Percentiles rank a stretch among this genome's conserved stretches.
These are phyloP conservation scores for Sungouiella thailandica DNA, from an alignment of 805 yeast species.

Conservation along the genomic window DNA sequence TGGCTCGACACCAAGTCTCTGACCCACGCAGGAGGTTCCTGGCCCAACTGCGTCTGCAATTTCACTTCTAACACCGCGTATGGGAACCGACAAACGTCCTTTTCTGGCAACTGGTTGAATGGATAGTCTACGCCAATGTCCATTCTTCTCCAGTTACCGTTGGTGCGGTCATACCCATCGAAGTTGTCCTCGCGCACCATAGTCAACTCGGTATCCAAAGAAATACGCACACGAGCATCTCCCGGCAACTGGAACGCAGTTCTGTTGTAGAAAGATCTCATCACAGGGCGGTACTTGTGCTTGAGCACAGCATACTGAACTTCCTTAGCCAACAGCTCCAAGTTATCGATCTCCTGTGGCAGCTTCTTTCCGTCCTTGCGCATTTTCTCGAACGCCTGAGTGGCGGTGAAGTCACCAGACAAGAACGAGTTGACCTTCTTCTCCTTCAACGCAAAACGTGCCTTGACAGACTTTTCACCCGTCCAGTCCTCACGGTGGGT, in stretches of 20 bases:
- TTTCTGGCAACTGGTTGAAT: constrained; percentile 75
- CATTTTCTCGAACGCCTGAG: constrained; percentile 87
- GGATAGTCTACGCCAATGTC: constrained; percentile 99
- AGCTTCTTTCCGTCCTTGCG: constrained; percentile 90
- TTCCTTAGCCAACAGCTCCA: constrained; percentile 90
- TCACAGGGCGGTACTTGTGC: constrained; percentile 84
- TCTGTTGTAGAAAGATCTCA: constrained; percentile 94
- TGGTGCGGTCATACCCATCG: constrained; percentile 86
- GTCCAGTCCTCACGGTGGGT: constrained; percentile 99
- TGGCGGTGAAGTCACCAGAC: constrained; percentile 79
- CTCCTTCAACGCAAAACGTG: constrained; percentile 90
- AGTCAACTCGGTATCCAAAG: constrained; percentile 93
- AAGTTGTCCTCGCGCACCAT: constrained; percentile 98
- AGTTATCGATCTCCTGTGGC: constrained; percentile 78
- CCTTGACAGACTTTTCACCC: constrained; percentile 98
- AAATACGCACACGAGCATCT: constrained; percentile 97
- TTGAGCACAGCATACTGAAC: constrained; percentile 86
- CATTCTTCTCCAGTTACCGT: constrained; percentile 96
- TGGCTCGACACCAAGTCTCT: constrained; percentile 87
- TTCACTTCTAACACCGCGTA: constrained; percentile 97
- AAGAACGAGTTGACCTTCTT: constrained; percentile 82
- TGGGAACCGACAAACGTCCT: constrained; percentile 89
- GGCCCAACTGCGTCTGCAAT: constrained; percentile 95
- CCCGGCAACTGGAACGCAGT: constrained; percentile 99
- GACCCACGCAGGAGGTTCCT: constrained; percentile 98